phyloP scores from a whole-genome alignment of 2,329 filamentous ascomycete species.

The Tolypocladium ovalisporum region DNA sequence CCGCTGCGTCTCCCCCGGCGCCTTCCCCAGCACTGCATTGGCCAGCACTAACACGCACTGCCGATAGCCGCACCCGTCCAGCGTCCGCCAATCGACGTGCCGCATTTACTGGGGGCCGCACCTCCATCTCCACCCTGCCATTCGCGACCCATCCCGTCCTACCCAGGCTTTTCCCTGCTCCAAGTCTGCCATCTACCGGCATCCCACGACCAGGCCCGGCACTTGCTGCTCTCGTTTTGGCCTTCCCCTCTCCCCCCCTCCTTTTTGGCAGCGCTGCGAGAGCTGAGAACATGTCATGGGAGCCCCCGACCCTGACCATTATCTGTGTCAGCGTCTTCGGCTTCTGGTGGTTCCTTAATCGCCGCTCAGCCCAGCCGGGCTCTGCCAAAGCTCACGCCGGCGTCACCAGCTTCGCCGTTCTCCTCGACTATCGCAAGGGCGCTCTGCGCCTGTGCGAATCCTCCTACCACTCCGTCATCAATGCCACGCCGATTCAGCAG shows the following conservation, averaged over 20 bases:
- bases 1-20: background rate
- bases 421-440: constrained; percentile 20
- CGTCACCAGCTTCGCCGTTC: constrained; percentile 19
- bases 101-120: constrained; percentile 13
- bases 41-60: background rate
- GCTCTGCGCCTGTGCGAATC: constrained; percentile 16
- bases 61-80: background rate
- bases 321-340: constrained; percentile 26
- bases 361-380: constrained; percentile 17
- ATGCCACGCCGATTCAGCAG: constrained; percentile 35
- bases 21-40: background rate
- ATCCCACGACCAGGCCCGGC: constrained; percentile 6
- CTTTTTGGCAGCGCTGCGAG: constrained; percentile 3
- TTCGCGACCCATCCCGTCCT: background rate
- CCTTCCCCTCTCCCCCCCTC: background rate
- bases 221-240: constrained; percentile 1
- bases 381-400: constrained; percentile 14
- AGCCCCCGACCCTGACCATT: constrained; percentile 27
- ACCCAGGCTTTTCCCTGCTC: background rate
- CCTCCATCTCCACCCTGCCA: constrained; percentile 5
- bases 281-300: constrained; percentile 33
- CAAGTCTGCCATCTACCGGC: constrained; percentile 13
- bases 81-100: constrained; percentile 13
- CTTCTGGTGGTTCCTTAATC: constrained; percentile 25
- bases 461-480: constrained; percentile 25